A percentile compares a stretch with the other conserved stretches of the same genome.
phyloP scores from a whole-genome alignment of 2,329 filamentous ascomycete species.

The Phoma sp. region DNA sequence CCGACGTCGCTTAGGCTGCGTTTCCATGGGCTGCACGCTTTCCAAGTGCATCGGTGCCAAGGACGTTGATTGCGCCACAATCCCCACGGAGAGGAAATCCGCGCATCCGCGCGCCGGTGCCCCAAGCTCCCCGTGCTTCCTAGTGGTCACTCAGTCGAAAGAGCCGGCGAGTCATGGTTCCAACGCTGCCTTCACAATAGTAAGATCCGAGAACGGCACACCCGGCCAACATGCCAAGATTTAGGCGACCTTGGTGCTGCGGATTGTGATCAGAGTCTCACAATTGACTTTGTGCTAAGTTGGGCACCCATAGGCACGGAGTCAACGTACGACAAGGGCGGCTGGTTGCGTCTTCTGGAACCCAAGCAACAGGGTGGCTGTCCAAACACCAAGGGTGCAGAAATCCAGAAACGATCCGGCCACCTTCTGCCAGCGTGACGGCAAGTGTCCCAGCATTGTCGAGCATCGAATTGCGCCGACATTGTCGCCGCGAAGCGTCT shows the following conservation, averaged over 20 bases:
- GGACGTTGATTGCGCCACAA: not conserved
- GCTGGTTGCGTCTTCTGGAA: not conserved
- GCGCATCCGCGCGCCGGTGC: constrained; percentile 12
- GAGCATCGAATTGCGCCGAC: not conserved
- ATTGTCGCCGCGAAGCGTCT: not conserved
- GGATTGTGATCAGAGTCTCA: not conserved
- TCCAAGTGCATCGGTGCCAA: constrained; percentile 8
- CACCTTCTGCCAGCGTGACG: not conserved
- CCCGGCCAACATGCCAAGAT: not conserved
- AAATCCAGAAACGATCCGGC: no score
- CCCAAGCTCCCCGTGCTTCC: not conserved
- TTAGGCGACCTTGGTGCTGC: constrained; percentile 3
- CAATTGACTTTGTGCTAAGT: not conserved
- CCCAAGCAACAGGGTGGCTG: not conserved
- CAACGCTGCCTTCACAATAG: not conserved
- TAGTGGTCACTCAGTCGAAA: not conserved
- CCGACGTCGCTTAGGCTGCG: constrained; percentile 6
- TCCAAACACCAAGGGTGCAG: not conserved
- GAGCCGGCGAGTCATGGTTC: not conserved
- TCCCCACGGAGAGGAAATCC: constrained; percentile 15
- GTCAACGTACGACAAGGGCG: not conserved
- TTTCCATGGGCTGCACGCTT: not conserved
- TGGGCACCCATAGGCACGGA: constrained; percentile 1
- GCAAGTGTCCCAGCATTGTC: not conserved
- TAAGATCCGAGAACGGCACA: not conserved